Percentiles rank a stretch among this genome's conserved stretches.
phyloP scores from a whole-genome alignment of 441 rosid genomes.

The Breynia disticha region DNA sequence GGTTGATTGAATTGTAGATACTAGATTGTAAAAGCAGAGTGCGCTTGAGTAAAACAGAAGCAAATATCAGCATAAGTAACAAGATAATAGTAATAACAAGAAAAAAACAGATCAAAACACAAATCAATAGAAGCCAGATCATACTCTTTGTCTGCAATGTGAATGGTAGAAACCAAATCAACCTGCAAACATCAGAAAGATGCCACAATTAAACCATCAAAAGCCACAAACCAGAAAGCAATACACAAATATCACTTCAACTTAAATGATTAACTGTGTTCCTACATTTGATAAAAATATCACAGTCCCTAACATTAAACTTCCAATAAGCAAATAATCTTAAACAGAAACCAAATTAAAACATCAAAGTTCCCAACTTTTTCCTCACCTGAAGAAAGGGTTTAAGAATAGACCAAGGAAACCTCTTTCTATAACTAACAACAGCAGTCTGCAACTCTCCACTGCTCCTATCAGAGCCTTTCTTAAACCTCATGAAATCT shows the following conservation, averaged over 20 bases:
- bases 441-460: slow-evolving; percentile 76
- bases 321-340: no score
- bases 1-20: no score
- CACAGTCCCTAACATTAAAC: no score
- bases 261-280: no score
- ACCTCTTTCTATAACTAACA: slow-evolving; percentile 61
- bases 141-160: slow-evolving; percentile 90
- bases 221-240: slow-evolving; percentile 6
- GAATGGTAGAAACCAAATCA: slow-evolving; percentile 91
- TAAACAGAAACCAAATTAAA: not conserved
- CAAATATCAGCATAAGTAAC: not conserved
- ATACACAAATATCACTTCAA: not conserved
- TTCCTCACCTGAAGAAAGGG: slow-evolving; percentile 65
- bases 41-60: no score
- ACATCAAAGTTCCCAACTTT: not conserved
- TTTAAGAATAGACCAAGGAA: slow-evolving; percentile 72
- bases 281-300: no score
- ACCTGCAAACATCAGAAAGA: slow-evolving; percentile 31
- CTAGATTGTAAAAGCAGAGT: no score
- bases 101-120: not conserved
- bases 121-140: slow-evolving; percentile 8
- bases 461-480: slow-evolving; percentile 26
- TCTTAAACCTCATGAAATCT: slow-evolving; percentile 78
- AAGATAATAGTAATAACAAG: not conserved
- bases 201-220: not conserved